Base-by-base conservation (phyloP, 495 filamentous ascomycete genomes). In the Aspergillus kassunensis region DNA sequence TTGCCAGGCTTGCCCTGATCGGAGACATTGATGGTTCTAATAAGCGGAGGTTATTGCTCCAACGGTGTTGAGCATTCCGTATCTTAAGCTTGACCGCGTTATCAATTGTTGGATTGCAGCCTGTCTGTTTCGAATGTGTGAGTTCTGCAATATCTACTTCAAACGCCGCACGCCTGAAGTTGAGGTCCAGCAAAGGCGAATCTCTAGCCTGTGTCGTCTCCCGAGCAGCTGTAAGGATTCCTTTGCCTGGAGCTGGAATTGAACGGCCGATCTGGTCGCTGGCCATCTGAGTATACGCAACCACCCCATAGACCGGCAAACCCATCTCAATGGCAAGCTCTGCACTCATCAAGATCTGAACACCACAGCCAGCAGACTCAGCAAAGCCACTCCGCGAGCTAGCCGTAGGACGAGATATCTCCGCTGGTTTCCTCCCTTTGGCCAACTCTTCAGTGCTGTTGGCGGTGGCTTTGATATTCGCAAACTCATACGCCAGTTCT, bases 381-480 rank as follows among this genome's bases (percentile, higher is more conserved):
- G 96, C 96, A 78, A 99, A 99, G 20, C 93, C 93, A 57, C 88
- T 91, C 64, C 93, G 80, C 15, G 95, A 97, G 7, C 91, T 97
- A 3, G 93, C 96, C 8, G 95, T 93, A 0, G 93, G 93, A 31
- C 93, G 84, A 0, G 93, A 99, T 88, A 99, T 99, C 72, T 99
- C 93, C 60, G 82, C 80, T 0, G 93, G 93, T 27, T 90, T 93
- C 54, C 93, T 87, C 29, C 95, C 93, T 58, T 96, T 91, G 8
- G 86, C 88, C 59, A 96, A 85, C 62, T 99, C 93, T 50, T 97
- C 90, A 45, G 95, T 84, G 25, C 90, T 88, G 57, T 97, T 97
- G 78, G 89, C 93, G 19, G 93, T 99, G 18, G 93, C 93, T 72
- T 96, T 93, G 91, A 99, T 99, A 74, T 96, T 99, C 74, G 93